Conservation (phyloP, 345 rosid species). For the Gossypium stocksii region DNA sequence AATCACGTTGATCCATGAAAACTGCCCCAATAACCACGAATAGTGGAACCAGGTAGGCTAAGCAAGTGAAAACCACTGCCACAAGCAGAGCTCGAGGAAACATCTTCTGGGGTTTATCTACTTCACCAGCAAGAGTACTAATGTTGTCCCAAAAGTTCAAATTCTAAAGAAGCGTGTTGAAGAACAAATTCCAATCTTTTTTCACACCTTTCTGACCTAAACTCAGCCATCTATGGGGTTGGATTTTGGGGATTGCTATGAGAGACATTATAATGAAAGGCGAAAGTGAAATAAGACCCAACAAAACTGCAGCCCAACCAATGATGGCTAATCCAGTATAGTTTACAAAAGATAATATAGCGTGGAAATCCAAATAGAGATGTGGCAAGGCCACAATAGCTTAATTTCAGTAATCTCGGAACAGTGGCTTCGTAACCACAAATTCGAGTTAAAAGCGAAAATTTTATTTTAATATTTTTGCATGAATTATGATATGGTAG, state of each 20-base stretch:
- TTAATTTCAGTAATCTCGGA: no score
- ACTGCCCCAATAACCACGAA: neutral
- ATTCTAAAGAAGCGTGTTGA: neutral
- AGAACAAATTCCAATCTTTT: neutral
- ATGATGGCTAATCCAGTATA: neutral
- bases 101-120: neutral
- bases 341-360: neutral
- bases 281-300: neutral
- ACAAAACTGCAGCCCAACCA: neutral
- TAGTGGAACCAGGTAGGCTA: neutral
- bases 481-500: no score
- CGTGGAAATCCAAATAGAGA: neutral
- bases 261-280: neutral
- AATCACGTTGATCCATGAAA: neutral
- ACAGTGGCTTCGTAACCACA: no score
- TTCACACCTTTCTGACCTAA: neutral
- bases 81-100: neutral
- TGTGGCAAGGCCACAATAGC: neutral
- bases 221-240: neutral
- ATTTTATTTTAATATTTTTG: no score
- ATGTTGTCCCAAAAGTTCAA: neutral
- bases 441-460: no score
- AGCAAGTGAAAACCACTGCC: neutral
- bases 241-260: neutral
- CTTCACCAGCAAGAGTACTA: neutral